Conservation (phyloP, 2,329 filamentous ascomycete genomes). For the Exophiala bonariae region DNA sequence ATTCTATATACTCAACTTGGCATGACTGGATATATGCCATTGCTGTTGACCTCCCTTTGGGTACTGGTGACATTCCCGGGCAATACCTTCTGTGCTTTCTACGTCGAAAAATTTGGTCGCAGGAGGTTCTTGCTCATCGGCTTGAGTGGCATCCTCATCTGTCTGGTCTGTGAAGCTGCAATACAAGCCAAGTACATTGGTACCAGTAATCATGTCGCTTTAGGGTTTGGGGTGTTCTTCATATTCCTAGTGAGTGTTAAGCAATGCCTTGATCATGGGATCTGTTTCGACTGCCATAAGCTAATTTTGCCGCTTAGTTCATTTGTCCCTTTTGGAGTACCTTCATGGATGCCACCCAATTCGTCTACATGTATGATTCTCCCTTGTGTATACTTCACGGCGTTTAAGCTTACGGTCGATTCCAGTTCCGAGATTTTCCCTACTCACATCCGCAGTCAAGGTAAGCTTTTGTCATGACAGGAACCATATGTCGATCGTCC, state of each 20-base stretch:
- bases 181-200: conserved; percentile 37
- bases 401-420: conserved; percentile 24
- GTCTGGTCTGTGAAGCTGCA: conserved; percentile 40
- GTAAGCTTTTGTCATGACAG: too few relatives aligned
- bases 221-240: conserved; percentile 41
- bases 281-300: background rate
- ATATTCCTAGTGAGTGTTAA: conserved; percentile 44
- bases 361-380: conserved; percentile 48
- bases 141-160: conserved; percentile 41
- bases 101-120: conserved; percentile 40
- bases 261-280: conserved; percentile 18
- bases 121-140: conserved; percentile 45
- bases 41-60: conserved; percentile 47
- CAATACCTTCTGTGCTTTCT: conserved; percentile 44
- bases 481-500: too few relatives aligned
- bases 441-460: conserved; percentile 23
- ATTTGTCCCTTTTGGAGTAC: conserved; percentile 22
- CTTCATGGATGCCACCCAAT: conserved; percentile 47
- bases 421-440: conserved; percentile 29
- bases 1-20: conserved; percentile 40
- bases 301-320: conserved; percentile 4
- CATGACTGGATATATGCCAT: conserved; percentile 38
- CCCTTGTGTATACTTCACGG: conserved; percentile 33
- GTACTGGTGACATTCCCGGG: conserved; percentile 41
- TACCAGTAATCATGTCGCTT: conserved; percentile 35